A percentile compares a stretch with the other conserved stretches of the same genome.
phyloP scores from a whole-genome alignment of 176 grass and related monocot species.

The Lolium rigidum region DNA sequence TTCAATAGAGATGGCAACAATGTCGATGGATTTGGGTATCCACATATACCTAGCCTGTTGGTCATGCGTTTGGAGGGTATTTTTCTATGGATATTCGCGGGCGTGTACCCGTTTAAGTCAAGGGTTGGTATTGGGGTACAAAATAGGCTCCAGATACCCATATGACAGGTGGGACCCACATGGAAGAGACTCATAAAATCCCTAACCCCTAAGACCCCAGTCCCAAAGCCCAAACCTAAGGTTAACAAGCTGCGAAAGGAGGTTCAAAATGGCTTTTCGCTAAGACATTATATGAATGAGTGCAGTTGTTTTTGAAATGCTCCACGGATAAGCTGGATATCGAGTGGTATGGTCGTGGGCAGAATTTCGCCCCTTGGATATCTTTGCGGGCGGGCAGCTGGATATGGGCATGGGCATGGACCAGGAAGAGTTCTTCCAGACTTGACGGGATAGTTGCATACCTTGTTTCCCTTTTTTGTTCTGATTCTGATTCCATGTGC shows the following conservation, averaged over 20 bases:
- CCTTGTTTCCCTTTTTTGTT: conserved; percentile 99
- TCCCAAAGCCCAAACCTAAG: neutral
- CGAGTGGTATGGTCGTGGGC: no score
- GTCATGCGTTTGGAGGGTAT: neutral
- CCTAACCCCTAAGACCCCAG: neutral
- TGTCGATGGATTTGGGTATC: neutral
- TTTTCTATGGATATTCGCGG: neutral
- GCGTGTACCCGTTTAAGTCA: neutral
- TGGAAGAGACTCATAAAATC: neutral
- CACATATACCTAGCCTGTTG: neutral
- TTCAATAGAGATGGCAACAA: neutral
- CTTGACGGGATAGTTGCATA: conserved; percentile 28
- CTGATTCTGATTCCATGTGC: conserved; percentile 99
- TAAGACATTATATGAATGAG: neutral
- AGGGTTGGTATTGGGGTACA: neutral
- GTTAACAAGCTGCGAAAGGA: neutral
- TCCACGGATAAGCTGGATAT: neutral
- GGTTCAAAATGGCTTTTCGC: neutral
- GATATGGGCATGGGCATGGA: neutral
- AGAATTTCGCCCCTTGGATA: no score
- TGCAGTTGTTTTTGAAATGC: neutral
- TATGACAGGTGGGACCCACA: neutral
- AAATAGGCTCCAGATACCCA: neutral
- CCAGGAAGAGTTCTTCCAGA: neutral
- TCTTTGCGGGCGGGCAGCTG: no score